A percentile compares a stretch with the other conserved stretches of the same genome.
These are phyloP conservation scores for Cystobasidiaceae sp. DNA, from an alignment of 1,284 basidiomycete genomes.

Conservation along the genomic window DNA sequence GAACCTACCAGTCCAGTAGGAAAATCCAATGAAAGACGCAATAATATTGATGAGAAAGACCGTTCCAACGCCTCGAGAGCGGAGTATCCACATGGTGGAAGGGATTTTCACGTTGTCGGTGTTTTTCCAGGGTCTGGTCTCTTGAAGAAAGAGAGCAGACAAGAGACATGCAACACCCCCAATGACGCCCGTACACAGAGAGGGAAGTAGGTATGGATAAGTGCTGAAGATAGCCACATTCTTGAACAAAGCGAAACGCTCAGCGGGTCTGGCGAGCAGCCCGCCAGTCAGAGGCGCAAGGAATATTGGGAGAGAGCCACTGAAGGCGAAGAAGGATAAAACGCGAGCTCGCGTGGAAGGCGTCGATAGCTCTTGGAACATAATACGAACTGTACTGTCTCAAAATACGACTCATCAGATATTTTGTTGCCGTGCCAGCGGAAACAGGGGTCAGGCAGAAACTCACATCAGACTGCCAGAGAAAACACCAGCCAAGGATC, in stretches of 20 bases:
- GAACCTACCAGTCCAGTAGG: neutral
- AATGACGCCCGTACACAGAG: neutral
- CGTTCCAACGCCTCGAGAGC: neutral
- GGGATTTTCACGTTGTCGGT: no score
- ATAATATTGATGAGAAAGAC: neutral
- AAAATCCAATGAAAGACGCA: neutral
- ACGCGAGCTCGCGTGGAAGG: neutral
- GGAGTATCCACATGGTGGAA: neutral
- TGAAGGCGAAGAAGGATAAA: neutral
- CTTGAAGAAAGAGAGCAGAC: neutral
- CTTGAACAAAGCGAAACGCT: neutral
- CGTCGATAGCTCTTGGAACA: neutral
- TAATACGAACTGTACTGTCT: neutral
- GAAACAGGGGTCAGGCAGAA: neutral
- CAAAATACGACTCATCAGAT: neutral
- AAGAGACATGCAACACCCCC: neutral
- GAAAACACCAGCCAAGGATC: neutral
- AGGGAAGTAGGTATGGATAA: constrained; percentile 15
- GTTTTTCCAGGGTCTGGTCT: neutral
- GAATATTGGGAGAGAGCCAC: neutral
- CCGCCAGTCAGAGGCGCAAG: neutral
- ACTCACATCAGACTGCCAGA: neutral
- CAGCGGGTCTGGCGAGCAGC: neutral
- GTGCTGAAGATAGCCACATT: neutral
- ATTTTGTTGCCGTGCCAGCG: neutral